Base-by-base conservation (phyloP, 2,329 filamentous ascomycete genomes). In the Trichoderma atrobrunneum region DNA sequence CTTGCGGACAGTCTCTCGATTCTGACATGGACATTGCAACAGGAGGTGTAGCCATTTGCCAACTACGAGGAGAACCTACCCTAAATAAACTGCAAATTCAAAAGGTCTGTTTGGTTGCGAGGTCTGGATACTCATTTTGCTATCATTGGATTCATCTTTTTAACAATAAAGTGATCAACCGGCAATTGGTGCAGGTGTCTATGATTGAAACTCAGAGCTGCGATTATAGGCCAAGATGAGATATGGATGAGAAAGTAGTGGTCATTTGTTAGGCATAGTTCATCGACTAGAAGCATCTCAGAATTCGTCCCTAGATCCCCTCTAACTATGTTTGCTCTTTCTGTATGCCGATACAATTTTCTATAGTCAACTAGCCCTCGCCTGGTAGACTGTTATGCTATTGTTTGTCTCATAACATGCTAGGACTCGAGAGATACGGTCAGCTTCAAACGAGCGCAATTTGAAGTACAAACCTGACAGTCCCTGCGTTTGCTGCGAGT, bases 171-270 rank as follows among this genome's bases (percentile, higher is more conserved):
- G 18, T 21, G 43, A 21, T n/a, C 1, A 11, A 21, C 3, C 5
- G 18, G 2, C 2, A n/a, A 48, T 11, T n/a, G 7, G 7, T 5
- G 0, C 8, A 5, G 8, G 2, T 11, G n/a, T 24, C n/a, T 7
- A 12, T 24, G 11, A 54, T 54, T 5, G 48, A 51, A 21, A 21
- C 21, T 24, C 11, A 12, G 1, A 7, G 10, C 0, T 48, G 43
- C 43, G 43, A 21, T 5, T 12, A 48, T 51, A 51, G 43, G n/a
- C 10, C 1, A 6, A 21, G 18, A 11, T 6, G 1, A 7, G 18
- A 6, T n/a, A 1, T 21, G 11, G 5, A 51, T 51, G 10, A 2
- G n/a, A 12, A 21, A 12, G 5, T 1, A 12, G 4, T 10, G 12
- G n/a, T 5, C 21, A 48, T 18, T n/a, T 11, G 1, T 48, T 48